These are phyloP conservation scores for Pythium sukuiense DNA, from an alignment of 352 stramenopile species.

Conservation along the genomic window DNA sequence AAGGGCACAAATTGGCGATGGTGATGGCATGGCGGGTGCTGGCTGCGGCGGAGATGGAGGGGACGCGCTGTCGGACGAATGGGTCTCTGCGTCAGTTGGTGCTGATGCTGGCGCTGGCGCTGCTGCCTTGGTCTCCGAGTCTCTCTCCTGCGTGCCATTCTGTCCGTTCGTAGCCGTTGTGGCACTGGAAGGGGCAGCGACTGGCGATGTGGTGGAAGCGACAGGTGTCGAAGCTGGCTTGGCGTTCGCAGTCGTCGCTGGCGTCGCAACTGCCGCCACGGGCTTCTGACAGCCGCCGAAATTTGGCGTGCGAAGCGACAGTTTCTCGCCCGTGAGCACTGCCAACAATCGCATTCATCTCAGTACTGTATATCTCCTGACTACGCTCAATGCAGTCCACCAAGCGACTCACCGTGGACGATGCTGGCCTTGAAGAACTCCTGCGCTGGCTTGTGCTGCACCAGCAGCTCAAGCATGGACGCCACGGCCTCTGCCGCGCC, in stretches of 20 bases:
- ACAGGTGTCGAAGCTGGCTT: not conserved
- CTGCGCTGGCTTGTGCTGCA: slow-evolving; percentile 40
- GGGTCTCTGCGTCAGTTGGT: not conserved
- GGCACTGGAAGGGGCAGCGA: not conserved
- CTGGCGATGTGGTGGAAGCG: not conserved
- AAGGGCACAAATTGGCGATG: not conserved
- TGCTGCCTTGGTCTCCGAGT: not conserved
- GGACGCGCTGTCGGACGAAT: not conserved
- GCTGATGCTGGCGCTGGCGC: not conserved
- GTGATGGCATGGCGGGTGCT: not conserved
- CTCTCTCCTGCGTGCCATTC: not conserved
- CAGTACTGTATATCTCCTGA: not conserved
- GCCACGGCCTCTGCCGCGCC: slow-evolving; percentile 45
- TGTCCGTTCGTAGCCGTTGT: not conserved
- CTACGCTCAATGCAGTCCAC: not conserved
- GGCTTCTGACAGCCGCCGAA: slow-evolving; percentile 24
- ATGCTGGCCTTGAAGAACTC: slow-evolving; percentile 69
- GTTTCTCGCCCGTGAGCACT: slow-evolving; percentile 44
- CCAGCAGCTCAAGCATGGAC: slow-evolving; percentile 45
- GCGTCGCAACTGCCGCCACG: not conserved
- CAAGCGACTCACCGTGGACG: slow-evolving; percentile 38
- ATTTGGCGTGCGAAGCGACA: slow-evolving; percentile 37
- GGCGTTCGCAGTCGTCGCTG: not conserved
- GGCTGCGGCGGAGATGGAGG: not conserved
- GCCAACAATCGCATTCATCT: not conserved